Percentiles rank a stretch among this genome's conserved stretches.
Conservation (phyloP, 768 basidiomycete species). For the Pleurotus pulmonarius region DNA sequence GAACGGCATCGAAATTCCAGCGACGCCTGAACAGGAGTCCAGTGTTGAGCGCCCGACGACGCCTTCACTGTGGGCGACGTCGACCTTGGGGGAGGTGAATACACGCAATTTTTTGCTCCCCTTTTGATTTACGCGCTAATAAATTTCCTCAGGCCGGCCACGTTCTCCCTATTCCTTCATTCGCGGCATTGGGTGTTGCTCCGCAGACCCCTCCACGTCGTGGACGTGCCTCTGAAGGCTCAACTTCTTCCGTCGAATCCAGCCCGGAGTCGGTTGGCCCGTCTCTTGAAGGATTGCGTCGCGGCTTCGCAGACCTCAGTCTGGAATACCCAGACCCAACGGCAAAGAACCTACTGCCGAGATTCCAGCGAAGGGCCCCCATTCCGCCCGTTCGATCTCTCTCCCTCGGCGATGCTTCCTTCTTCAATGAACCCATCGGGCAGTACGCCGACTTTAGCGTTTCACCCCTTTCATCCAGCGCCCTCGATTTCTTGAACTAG, state of each 20-base stretch:
- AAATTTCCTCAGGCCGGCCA: constrained; percentile 19
- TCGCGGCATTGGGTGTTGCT: constrained; percentile 54
- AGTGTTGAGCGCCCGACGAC: constrained; percentile 35
- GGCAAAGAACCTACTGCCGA: constrained; percentile 18
- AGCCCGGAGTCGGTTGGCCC: constrained; percentile 36
- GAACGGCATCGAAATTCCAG: constrained; percentile 19
- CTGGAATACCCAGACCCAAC: constrained; percentile 31
- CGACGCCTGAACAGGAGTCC: constrained; percentile 24
- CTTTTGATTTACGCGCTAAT: constrained; percentile 10
- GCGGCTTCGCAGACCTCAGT: constrained; percentile 33
- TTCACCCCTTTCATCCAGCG: constrained; percentile 35
- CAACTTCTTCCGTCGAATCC: constrained; percentile 55
- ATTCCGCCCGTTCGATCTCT: constrained; percentile 36
- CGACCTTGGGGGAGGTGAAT: constrained; percentile 35
- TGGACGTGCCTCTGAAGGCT: constrained; percentile 35
- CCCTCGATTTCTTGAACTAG: constrained; percentile 43
- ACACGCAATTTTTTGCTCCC: neutral
- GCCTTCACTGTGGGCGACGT: constrained; percentile 28
- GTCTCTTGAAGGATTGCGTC: constrained; percentile 34
- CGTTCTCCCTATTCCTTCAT: constrained; percentile 36
- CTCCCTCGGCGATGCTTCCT: constrained; percentile 37
- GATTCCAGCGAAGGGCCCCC: constrained; percentile 24
- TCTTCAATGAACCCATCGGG: constrained; percentile 18
- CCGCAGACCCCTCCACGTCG: constrained; percentile 47
- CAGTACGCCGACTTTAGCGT: constrained; percentile 30